A percentile compares a stretch with the other conserved stretches of the same genome.
Conservation (phyloP, 2,329 filamentous ascomycete species). For the Elsinoe fawcettii region DNA sequence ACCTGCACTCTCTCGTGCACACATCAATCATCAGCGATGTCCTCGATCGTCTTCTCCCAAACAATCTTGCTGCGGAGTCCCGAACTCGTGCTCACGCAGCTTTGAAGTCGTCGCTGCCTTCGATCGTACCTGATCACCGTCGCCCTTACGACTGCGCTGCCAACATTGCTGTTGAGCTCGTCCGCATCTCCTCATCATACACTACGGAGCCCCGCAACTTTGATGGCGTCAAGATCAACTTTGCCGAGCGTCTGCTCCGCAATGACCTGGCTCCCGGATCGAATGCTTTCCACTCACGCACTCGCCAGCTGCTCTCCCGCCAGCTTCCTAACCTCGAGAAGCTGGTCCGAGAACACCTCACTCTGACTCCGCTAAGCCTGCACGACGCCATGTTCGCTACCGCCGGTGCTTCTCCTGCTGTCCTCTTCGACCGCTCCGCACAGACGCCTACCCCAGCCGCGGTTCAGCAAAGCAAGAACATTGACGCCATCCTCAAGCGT, state of each 20-base stretch:
- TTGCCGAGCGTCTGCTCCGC: constrained; percentile 30
- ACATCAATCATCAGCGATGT: constrained; percentile 49
- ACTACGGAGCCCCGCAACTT: constrained; percentile 24
- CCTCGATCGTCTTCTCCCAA: constrained; percentile 36
- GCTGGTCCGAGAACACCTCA: constrained; percentile 27
- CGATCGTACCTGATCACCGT: constrained; percentile 34
- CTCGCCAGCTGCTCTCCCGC: constrained; percentile 26
- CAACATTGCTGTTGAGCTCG: constrained; percentile 40
- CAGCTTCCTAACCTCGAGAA: constrained; percentile 31
- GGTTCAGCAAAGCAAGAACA: constrained; percentile 11
- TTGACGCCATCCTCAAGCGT: constrained; percentile 60
- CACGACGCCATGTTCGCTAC: constrained; percentile 35
- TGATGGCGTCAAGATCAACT: constrained; percentile 30
- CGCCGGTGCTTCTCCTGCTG: constrained; percentile 19
- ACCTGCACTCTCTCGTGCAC: constrained; percentile 48
- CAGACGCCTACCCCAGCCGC: not conserved
- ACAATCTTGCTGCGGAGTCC: constrained; percentile 24
- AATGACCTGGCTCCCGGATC: constrained; percentile 27
- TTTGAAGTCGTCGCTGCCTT: constrained; percentile 31
- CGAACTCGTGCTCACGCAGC: constrained; percentile 18
- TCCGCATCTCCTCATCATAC: constrained; percentile 33
- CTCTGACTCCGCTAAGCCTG: constrained; percentile 35
- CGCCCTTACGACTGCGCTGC: constrained; percentile 35
- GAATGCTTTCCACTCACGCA: constrained; percentile 24
- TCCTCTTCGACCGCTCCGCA: constrained; percentile 19